These are phyloP conservation scores for Stentor coeruleus DNA, from an alignment of 73 alveolate genomes.

Conservation along the genomic window DNA sequence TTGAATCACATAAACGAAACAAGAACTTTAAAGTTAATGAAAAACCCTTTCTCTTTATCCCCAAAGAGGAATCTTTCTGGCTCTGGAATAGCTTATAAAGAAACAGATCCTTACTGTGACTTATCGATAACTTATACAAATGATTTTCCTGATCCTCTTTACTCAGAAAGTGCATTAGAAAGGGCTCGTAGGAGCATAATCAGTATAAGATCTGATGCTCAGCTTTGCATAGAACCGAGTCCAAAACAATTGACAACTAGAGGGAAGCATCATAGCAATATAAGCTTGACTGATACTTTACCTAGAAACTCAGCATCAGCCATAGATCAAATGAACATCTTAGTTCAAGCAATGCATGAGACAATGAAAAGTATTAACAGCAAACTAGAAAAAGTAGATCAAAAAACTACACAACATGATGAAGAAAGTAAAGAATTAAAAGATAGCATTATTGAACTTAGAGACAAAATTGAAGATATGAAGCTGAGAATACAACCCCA, in stretches of 20 bases:
- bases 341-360: neutral
- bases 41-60: too few relatives aligned
- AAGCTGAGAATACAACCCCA: neutral
- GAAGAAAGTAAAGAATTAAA: neutral
- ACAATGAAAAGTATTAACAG: neutral
- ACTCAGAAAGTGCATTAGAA: neutral
- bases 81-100: too few relatives aligned
- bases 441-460: neutral
- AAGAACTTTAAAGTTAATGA: too few relatives aligned
- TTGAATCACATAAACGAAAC: too few relatives aligned
- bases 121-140: neutral
- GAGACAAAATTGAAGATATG: neutral
- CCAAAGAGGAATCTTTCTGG: too few relatives aligned
- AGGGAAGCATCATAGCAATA: neutral
- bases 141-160: neutral
- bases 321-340: neutral
- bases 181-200: neutral
- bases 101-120: slow-evolving; percentile 6
- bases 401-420: neutral
- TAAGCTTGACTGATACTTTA: neutral
- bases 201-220: neutral
- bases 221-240: neutral
- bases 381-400: neutral
- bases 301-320: neutral
- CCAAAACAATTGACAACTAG: neutral